Percentiles rank a stretch among this genome's conserved stretches.
Evolutionary conservation across 2,329 filamentous ascomycete species (phyloP).

Genomic region (Talaromyces atroroseus): DNA sequence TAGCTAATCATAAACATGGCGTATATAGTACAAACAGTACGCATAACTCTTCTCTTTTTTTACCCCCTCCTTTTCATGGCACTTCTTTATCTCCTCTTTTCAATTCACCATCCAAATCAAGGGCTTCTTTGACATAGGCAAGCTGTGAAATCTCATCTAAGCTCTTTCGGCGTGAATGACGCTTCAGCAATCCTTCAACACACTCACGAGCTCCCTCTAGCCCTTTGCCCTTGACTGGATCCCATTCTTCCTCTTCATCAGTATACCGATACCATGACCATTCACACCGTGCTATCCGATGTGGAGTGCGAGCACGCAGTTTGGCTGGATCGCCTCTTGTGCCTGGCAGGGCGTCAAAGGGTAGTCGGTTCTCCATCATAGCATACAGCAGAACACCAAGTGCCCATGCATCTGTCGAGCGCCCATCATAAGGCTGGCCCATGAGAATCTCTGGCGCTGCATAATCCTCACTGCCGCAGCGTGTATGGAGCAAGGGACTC

Average conservation of each 20-base stretch:
- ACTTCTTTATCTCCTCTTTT: constrained; percentile 50
- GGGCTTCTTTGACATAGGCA: constrained; percentile 71
- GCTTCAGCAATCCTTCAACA: constrained; percentile 77
- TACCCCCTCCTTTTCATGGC: constrained; percentile 26
- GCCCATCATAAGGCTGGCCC: constrained; percentile 89
- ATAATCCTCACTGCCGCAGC: constrained; percentile 95
- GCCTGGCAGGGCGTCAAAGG: constrained; percentile 83
- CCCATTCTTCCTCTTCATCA: constrained; percentile 80
- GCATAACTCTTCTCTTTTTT: neutral
- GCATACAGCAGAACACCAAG: constrained; percentile 90
- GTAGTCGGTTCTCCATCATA: constrained; percentile 83
- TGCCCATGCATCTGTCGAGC: constrained; percentile 89
- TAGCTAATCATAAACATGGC: constrained; percentile 14
- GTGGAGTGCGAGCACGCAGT: constrained; percentile 75
- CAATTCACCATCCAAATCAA: constrained; percentile 59
- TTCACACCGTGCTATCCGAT: constrained; percentile 91
- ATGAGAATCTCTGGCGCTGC: constrained; percentile 94
- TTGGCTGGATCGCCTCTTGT: constrained; percentile 66
- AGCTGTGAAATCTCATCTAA: constrained; percentile 66
- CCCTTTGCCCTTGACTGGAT: constrained; percentile 59
- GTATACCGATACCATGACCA: constrained; percentile 91
- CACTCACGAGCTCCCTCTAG: constrained; percentile 72
- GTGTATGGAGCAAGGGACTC: constrained; percentile 82
- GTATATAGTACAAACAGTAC: constrained; percentile 9
- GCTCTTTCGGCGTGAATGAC: constrained; percentile 71